Evolutionary conservation across 345 rosid genomes (phyloP).

Genomic region (Firmiana major): DNA sequence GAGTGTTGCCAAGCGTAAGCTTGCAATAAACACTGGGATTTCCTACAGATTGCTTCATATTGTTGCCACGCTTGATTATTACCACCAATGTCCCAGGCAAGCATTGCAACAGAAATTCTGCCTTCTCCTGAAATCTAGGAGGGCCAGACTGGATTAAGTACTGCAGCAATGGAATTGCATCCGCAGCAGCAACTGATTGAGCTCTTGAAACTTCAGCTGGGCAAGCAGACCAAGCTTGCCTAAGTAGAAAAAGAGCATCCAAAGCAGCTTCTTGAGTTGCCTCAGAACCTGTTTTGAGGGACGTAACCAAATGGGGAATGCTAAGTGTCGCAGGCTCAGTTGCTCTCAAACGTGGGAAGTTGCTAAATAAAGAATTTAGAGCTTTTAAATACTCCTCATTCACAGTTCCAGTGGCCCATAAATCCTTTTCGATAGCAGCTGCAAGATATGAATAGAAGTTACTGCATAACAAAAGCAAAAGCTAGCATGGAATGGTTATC

Average conservation of each 20-base stretch:
- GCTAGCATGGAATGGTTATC: neutral
- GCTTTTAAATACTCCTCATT: conserved; percentile 95
- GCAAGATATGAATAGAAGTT: conserved; percentile 28
- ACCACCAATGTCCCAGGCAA: conserved; percentile 94
- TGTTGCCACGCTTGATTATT: conserved; percentile 89
- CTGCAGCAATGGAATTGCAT: conserved; percentile 92
- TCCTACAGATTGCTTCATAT: conserved; percentile 98
- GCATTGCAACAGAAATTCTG: conserved; percentile 92
- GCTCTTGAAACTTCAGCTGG: conserved; percentile 95
- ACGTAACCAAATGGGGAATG: conserved; percentile 89
- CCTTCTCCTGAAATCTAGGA: conserved; percentile 97
- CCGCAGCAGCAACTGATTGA: conserved; percentile 98
- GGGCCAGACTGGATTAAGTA: conserved; percentile 98
- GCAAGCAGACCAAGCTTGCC: conserved; percentile 99
- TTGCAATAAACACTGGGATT: conserved; percentile 93
- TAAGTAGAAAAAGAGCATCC: conserved; percentile 85
- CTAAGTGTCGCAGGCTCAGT: conserved; percentile 98
- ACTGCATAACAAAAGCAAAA: neutral
- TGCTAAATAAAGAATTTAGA: conserved; percentile 79
- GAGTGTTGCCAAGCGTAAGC: conserved; percentile 80
- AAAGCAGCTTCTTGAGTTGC: conserved; percentile 98
- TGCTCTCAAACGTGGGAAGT: conserved; percentile 97
- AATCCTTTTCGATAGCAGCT: conserved; percentile 98
- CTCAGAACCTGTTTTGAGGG: conserved; percentile 92
- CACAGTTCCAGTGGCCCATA: conserved; percentile 96